Evolutionary conservation across 2,329 filamentous ascomycete genomes (phyloP).

Genomic region (Talaromyces sp.): DNA sequence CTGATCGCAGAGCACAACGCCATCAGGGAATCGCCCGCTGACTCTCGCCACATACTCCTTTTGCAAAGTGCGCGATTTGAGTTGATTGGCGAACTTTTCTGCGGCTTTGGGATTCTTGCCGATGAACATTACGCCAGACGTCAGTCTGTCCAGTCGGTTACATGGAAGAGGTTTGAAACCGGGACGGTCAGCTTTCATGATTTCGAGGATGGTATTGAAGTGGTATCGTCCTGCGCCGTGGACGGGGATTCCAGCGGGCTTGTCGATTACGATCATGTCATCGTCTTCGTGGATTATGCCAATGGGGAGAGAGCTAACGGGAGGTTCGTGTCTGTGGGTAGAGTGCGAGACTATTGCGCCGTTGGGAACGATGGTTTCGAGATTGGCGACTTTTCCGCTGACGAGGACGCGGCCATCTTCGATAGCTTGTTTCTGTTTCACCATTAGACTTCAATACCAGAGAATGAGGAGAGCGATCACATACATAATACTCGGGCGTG

Average conservation of each 20-base stretch:
- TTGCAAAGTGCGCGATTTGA: conserved; percentile 75
- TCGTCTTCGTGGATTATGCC: conserved; percentile 86
- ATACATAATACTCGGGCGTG: conserved; percentile 78
- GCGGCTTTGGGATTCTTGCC: conserved; percentile 82
- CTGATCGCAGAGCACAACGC: conserved; percentile 87
- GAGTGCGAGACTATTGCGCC: conserved; percentile 91
- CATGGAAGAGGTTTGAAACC: conserved; percentile 68
- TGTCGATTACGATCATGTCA: conserved; percentile 93
- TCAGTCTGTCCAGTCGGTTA: conserved; percentile 90
- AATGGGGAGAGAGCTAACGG: conserved; percentile 77
- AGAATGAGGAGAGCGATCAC: conserved; percentile 26
- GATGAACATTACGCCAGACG: conserved; percentile 97
- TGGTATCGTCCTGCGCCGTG: conserved; percentile 94
- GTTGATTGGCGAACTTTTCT: conserved; percentile 71
- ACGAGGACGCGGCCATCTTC: conserved; percentile 73
- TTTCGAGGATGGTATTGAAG: conserved; percentile 91
- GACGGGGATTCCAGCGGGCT: conserved; percentile 90
- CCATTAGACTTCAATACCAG: not conserved
- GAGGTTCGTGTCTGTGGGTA: conserved; percentile 91
- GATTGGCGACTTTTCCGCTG: conserved; percentile 70
- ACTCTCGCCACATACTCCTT: conserved; percentile 96
- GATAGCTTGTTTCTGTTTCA: conserved; percentile 67
- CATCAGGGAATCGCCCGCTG: conserved; percentile 85
- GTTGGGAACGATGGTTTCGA: conserved; percentile 74
- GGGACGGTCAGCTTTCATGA: conserved; percentile 75